phyloP scores from a whole-genome alignment of 495 filamentous ascomycete species.

The Penicillium bialowiezense region DNA sequence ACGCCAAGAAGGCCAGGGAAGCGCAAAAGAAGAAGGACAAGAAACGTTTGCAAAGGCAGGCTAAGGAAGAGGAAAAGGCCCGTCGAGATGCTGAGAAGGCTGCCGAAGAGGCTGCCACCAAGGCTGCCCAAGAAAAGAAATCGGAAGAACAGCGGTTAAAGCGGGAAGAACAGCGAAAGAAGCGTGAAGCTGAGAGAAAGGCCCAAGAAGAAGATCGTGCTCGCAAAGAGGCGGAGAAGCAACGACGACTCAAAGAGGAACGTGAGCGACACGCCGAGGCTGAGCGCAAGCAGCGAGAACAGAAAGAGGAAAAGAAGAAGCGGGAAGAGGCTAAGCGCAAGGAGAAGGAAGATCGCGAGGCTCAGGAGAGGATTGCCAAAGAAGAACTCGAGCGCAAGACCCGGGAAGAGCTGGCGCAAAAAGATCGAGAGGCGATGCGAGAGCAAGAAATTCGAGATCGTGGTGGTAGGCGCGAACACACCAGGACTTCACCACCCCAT shows the following conservation, averaged over 20 bases:
- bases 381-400: slow-evolving; percentile 67
- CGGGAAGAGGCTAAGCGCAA: slow-evolving; percentile 59
- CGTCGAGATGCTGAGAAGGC: slow-evolving; percentile 84
- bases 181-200: slow-evolving; percentile 88
- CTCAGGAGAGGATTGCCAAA: slow-evolving; percentile 61
- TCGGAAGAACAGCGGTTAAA: slow-evolving; percentile 74
- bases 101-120: slow-evolving; percentile 78
- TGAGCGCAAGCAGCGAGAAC: slow-evolving; percentile 69
- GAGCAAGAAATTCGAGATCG: slow-evolving; percentile 50
- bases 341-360: slow-evolving; percentile 75
- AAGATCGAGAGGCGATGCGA: slow-evolving; percentile 42
- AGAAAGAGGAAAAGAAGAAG: slow-evolving; percentile 71
- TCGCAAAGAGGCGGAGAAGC: slow-evolving; percentile 75
- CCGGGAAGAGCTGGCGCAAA: slow-evolving; percentile 59
- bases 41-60: slow-evolving; percentile 77
- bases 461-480: slow-evolving; percentile 42
- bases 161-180: slow-evolving; percentile 86
- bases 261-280: slow-evolving; percentile 76
- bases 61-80: slow-evolving; percentile 85
- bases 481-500: slow-evolving; percentile 40
- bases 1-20: slow-evolving; percentile 91
- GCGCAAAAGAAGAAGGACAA: slow-evolving; percentile 92
- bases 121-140: slow-evolving; percentile 74
- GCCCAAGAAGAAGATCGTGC: slow-evolving; percentile 83
- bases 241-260: slow-evolving; percentile 74